Percentiles rank a stretch among this genome's conserved stretches.
These are phyloP conservation scores for Psidium guajava DNA, from an alignment of 345 rosid species.

Conservation along the genomic window DNA sequence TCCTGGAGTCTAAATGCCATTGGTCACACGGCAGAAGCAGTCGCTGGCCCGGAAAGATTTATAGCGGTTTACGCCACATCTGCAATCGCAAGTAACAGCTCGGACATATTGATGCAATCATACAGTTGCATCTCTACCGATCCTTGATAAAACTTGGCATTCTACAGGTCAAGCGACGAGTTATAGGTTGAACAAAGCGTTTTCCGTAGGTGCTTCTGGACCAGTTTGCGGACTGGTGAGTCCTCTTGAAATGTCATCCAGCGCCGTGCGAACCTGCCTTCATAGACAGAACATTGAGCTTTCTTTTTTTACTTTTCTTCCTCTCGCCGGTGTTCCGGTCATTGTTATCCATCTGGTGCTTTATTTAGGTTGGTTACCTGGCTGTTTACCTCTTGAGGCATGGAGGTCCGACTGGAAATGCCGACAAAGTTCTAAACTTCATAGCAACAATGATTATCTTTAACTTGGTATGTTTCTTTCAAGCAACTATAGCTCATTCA, in stretches of 20 bases:
- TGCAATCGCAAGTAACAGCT: conserved; percentile 62
- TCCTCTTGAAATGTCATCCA: conserved; percentile 1
- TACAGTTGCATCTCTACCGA: neutral
- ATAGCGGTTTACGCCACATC: conserved; percentile 69
- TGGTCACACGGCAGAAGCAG: conserved; percentile 61
- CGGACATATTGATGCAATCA: conserved; percentile 4
- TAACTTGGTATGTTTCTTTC: conserved; percentile 43
- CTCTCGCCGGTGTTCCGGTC: neutral
- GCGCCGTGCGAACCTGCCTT: neutral
- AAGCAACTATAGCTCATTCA: neutral
- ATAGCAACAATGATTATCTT: conserved; percentile 50
- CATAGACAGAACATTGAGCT: neutral
- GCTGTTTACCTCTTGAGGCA: conserved; percentile 65
- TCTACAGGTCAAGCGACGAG: conserved; percentile 68
- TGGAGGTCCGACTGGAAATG: conserved; percentile 39
- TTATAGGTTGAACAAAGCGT: conserved; percentile 51
- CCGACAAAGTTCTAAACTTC: conserved; percentile 49
- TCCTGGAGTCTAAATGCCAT: conserved; percentile 49
- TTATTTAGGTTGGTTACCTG: conserved; percentile 56
- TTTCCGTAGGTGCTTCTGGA: conserved; percentile 88
- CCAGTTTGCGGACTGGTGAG: conserved; percentile 80
- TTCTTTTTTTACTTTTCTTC: neutral
- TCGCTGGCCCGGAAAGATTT: conserved; percentile 63
- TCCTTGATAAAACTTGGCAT: conserved; percentile 11
- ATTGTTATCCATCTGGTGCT: neutral